A percentile compares a stretch with the other conserved stretches of the same genome.
Conservation (phyloP, 345 rosid genomes). For the Aquilaria malaccensis region DNA sequence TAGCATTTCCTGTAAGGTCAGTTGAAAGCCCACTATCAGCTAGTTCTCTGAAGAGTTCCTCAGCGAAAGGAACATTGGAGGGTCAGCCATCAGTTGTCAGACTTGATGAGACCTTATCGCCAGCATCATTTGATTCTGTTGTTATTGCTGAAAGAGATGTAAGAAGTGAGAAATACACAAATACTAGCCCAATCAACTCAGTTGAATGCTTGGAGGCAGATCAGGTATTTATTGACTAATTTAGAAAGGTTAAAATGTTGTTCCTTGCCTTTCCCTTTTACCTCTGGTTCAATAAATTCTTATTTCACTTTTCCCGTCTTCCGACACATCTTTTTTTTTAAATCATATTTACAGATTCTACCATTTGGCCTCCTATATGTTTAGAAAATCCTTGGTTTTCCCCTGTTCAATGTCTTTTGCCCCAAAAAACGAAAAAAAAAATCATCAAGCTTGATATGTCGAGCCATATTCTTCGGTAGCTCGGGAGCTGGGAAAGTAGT, state of each 20-base stretch:
- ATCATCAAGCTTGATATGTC: no score
- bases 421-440: no score
- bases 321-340: not conserved
- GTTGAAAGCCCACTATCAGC: constrained; percentile 57
- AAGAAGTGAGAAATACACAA: constrained; percentile 41
- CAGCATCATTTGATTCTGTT: constrained; percentile 81
- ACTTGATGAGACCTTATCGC: constrained; percentile 74
- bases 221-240: constrained; percentile 39
- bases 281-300: not conserved
- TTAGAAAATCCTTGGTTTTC: no score
- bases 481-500: no score
- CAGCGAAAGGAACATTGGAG: constrained; percentile 38
- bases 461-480: no score
- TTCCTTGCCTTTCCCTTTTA: no score
- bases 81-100: constrained; percentile 50
- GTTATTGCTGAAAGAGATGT: constrained; percentile 71
- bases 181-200: constrained; percentile 58
- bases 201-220: constrained; percentile 87
- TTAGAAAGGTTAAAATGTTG: not conserved
- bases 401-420: no score
- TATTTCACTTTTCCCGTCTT: not conserved
- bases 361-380: no score
- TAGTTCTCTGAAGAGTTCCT: constrained; percentile 44
- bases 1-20: constrained; percentile 46
- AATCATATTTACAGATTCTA: no score